A percentile compares a stretch with the other conserved stretches of the same genome.
Evolutionary conservation across 2,329 filamentous ascomycete genomes (phyloP).

Genomic region (Aspergillus cejpii): DNA sequence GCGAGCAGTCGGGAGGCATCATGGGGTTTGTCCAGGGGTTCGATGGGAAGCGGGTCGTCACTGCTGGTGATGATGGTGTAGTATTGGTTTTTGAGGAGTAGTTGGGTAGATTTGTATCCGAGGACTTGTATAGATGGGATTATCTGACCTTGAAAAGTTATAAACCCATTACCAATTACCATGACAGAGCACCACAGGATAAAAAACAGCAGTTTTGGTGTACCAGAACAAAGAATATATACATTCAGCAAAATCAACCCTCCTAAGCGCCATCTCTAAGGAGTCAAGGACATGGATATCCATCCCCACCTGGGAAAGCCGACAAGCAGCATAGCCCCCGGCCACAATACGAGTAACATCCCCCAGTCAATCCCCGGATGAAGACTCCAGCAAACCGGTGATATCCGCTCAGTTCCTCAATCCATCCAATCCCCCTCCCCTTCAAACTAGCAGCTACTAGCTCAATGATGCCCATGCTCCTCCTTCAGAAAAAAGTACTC

Average conservation of each 20-base stretch:
- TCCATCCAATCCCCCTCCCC: background rate
- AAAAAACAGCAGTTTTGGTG: constrained; percentile 14
- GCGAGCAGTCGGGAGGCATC: constrained; percentile 74
- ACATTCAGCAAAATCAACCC: constrained; percentile 31
- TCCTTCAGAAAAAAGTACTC: constrained; percentile 82
- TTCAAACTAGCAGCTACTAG: too few relatives aligned
- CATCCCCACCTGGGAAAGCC: background rate
- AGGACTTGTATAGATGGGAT: constrained; percentile 8
- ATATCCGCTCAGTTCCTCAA: background rate
- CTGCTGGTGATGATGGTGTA: constrained; percentile 75
- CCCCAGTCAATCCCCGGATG: too few relatives aligned
- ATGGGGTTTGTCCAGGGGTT: constrained; percentile 80
- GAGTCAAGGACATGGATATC: too few relatives aligned
- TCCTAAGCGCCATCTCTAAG: constrained; percentile 26
- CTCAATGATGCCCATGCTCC: constrained; percentile 47
- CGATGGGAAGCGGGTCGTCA: constrained; percentile 68
- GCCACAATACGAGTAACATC: too few relatives aligned
- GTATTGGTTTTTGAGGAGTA: constrained; percentile 43
- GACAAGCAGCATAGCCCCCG: too few relatives aligned
- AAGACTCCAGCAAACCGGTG: too few relatives aligned
- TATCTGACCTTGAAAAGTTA: background rate
- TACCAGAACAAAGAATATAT: constrained; percentile 31
- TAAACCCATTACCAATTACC: background rate
- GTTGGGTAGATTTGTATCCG: background rate
- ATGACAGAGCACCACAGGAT: background rate